Evolutionary conservation across 1,139 yeast species (phyloP).

Genomic region (Pichia sp.): DNA sequence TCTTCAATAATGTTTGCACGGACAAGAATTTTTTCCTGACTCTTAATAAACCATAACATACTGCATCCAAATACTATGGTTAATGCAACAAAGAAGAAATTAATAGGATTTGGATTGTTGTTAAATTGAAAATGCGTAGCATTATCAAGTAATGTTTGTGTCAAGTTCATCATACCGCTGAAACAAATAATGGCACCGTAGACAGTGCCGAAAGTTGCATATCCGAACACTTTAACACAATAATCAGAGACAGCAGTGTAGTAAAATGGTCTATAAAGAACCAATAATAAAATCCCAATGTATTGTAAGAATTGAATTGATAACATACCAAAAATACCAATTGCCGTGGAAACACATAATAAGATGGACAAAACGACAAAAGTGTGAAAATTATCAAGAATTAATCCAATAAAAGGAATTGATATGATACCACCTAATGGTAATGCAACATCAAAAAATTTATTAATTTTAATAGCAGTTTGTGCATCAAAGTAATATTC

Average conservation of each 20-base stretch:
- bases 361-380: slow-evolving; percentile 51
- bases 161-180: slow-evolving; percentile 70
- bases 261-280: slow-evolving; percentile 84
- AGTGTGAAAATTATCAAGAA: slow-evolving; percentile 70
- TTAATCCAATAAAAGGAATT: slow-evolving; percentile 79
- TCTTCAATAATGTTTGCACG: slow-evolving; percentile 55
- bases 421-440: slow-evolving; percentile 84
- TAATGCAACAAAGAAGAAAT: slow-evolving; percentile 44
- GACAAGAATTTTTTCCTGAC: slow-evolving; percentile 37
- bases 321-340: slow-evolving; percentile 65
- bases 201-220: slow-evolving; percentile 77
- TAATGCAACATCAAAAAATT: slow-evolving; percentile 74
- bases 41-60: slow-evolving; percentile 48
- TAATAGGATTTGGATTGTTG: slow-evolving; percentile 77
- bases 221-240: slow-evolving; percentile 89
- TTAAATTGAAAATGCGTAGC: slow-evolving; percentile 60
- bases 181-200: slow-evolving; percentile 81
- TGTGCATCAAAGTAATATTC: slow-evolving; percentile 50
- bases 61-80: slow-evolving; percentile 52
- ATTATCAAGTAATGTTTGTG: slow-evolving; percentile 64
- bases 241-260: slow-evolving; percentile 90
- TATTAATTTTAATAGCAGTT: slow-evolving; percentile 54
- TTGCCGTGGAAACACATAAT: slow-evolving; percentile 45
- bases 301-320: slow-evolving; percentile 49
- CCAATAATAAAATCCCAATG: slow-evolving; percentile 62